These are phyloP conservation scores for Pascua sp. DNA, from an alignment of 1,284 basidiomycete species.

Conservation along the genomic window DNA sequence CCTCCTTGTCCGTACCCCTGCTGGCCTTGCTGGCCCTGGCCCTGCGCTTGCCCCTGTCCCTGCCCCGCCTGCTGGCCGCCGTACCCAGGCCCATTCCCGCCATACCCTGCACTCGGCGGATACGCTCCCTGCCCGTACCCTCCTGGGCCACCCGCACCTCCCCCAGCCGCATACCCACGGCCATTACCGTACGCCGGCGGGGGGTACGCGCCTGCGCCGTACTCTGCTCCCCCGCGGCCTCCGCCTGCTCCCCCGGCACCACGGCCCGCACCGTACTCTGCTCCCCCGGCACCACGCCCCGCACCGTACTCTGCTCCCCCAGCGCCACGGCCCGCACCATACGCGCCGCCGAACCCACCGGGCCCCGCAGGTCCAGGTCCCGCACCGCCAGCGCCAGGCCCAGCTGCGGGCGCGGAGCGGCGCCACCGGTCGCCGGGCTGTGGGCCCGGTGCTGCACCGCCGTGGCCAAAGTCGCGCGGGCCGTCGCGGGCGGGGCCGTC, in stretches of 20 bases:
- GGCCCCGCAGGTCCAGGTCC: background rate
- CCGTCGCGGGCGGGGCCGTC: background rate
- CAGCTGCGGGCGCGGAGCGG: background rate
- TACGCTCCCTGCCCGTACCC: background rate
- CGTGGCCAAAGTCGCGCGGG: conserved; percentile 5
- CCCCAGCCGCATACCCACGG: background rate
- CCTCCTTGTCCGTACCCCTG: conserved; percentile 3
- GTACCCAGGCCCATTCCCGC: background rate
- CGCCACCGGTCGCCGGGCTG: conserved; percentile 1
- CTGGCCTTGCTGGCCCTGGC: background rate
- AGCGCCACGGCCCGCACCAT: background rate
- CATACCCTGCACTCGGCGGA: background rate
- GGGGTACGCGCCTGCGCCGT: background rate
- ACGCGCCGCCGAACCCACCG: background rate
- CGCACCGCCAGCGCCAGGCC: background rate
- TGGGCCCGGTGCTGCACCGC: background rate
- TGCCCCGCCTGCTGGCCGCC: conserved; percentile 1
- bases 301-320: conserved; percentile 19
- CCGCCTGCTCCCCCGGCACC: conserved; percentile 1
- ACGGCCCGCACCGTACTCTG: background rate
- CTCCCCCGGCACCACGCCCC: background rate
- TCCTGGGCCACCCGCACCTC: conserved; percentile 1
- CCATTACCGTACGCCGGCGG: conserved; percentile 10
- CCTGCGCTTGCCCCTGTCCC: background rate
- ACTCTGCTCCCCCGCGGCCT: conserved; percentile 20